phyloP scores from a whole-genome alignment of 805 yeast species.

The Debaryomyces maramus region DNA sequence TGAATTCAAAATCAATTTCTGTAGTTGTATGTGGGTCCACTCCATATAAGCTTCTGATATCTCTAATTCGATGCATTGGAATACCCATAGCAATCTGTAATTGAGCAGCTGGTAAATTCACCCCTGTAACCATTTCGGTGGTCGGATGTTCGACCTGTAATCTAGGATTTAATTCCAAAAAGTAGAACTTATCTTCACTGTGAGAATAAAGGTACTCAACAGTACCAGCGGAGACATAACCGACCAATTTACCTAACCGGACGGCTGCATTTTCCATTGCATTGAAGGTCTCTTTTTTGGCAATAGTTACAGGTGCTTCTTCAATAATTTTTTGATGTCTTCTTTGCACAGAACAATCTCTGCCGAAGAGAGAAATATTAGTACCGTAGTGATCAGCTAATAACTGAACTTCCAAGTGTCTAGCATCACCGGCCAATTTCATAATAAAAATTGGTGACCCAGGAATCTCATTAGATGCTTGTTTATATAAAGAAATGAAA shows the following conservation, averaged over 20 bases:
- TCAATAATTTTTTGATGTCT: slow-evolving; percentile 98
- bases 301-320: slow-evolving; percentile 98
- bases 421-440: slow-evolving; percentile 96
- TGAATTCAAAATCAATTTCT: slow-evolving; percentile 87
- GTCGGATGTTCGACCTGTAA: slow-evolving; percentile 99
- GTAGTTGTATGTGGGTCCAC: slow-evolving; percentile 93
- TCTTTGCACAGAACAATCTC: slow-evolving; percentile 99
- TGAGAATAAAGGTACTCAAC: slow-evolving; percentile 96
- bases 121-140: slow-evolving; percentile 99
- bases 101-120: slow-evolving; percentile 97
- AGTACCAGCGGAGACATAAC: slow-evolving; percentile 99
- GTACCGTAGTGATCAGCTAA: slow-evolving; percentile 98
- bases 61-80: slow-evolving; percentile 92
- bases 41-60: slow-evolving; percentile 90
- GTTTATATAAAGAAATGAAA: slow-evolving; percentile 75
- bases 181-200: slow-evolving; percentile 91
- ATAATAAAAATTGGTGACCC: slow-evolving; percentile 98
- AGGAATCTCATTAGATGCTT: slow-evolving; percentile 96
- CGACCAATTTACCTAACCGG: slow-evolving; percentile 92
- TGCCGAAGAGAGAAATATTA: slow-evolving; percentile 93
- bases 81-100: slow-evolving; percentile 99
- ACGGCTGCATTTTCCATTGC: slow-evolving; percentile 98
- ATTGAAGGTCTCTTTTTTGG: slow-evolving; percentile 78
- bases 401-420: slow-evolving; percentile 97
- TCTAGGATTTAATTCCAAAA: slow-evolving; percentile 96